Evolutionary conservation across 176 grass and related monocot genomes (phyloP), one percentile per base, ranked within the genome.

Genomic region (Aegilops bicornis): DNA sequence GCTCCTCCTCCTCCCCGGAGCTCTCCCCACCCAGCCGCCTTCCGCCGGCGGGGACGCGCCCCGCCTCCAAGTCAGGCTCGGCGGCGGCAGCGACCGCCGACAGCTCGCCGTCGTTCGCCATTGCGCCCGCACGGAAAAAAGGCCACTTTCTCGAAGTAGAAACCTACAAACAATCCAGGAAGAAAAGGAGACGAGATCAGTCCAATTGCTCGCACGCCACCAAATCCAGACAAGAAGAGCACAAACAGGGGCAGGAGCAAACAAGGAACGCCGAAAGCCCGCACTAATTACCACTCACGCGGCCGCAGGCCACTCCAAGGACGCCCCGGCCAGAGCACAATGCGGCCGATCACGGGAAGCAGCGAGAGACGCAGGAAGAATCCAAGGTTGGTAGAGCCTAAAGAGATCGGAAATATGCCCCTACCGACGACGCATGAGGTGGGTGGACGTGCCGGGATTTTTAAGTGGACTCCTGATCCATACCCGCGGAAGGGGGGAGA

Each of bases 211-310:
- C 25, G 52, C 32, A 8, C 22, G 32, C 35, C 8, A 69, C 64
- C 23, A 77, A 87, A 80, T 79, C 63, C 73, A 11, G 58, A 68
- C 66, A 36, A 29, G 37, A 78, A 29, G 37, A 78, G 77, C 69
- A 71, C 69, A 71, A 77, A 78, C 20, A 78, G 35, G 71, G 52
- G 52, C 82, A 52, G 71, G 75, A 64, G 52, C 69, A 88, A 71
- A 88, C 76, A 64, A 88, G 70, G 71, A 83, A 60, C 58, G 68
- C 79, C 47, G 87, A 89, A 92, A 92, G 71, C 72, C 79, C 68
- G 79, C 67, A 86, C 58, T 79, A 33, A 75, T 80, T 86, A 76
- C 67, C 69, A 76, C 40, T 66, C 31, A 1, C 48, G 59, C 62
- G n/a, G 79, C 71, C 7, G 71, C 75, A 52, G 72, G 30, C 12